Evolutionary conservation across 1,139 yeast species (phyloP).

Genomic region (Nadsonia starkeyi-henricii): DNA sequence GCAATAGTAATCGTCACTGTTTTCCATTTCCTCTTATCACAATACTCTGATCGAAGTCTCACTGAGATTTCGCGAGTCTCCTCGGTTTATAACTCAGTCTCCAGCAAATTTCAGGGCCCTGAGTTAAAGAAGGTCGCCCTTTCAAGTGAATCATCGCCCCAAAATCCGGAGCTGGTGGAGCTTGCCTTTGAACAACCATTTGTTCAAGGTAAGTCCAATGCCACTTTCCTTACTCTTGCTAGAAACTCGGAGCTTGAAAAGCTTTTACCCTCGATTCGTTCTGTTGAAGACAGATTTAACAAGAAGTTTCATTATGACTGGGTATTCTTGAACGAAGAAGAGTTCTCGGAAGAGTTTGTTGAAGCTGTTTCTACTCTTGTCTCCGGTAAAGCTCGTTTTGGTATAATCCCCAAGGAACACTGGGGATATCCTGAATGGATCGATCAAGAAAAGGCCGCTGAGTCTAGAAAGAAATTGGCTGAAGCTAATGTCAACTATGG

Average conservation of each 20-base stretch:
- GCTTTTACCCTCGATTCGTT: slow-evolving; percentile 41
- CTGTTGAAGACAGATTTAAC: slow-evolving; percentile 63
- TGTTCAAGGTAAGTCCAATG: slow-evolving; percentile 24
- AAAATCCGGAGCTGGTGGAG: background rate
- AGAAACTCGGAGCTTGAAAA: slow-evolving; percentile 50
- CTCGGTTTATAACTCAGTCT: background rate
- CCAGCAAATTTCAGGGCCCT: background rate
- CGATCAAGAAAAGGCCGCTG: slow-evolving; percentile 42
- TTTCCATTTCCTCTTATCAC: background rate
- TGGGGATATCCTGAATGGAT: slow-evolving; percentile 69
- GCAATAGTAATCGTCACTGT: background rate
- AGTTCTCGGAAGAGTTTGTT: slow-evolving; percentile 44
- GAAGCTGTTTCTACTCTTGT: slow-evolving; percentile 33
- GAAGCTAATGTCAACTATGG: slow-evolving; percentile 44
- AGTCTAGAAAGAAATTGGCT: slow-evolving; percentile 32
- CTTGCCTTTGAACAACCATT: slow-evolving; percentile 10
- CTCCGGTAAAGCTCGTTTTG: slow-evolving; percentile 51
- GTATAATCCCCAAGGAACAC: slow-evolving; percentile 45
- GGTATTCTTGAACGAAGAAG: slow-evolving; percentile 63
- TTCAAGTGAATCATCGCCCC: background rate
- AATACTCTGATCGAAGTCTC: background rate
- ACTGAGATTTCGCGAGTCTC: background rate
- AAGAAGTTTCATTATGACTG: slow-evolving; percentile 56
- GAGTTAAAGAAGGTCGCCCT: background rate
- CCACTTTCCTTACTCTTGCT: slow-evolving; percentile 59